phyloP scores from a whole-genome alignment of 192 early-diverging fungal species.

The Podila verticillata region DNA sequence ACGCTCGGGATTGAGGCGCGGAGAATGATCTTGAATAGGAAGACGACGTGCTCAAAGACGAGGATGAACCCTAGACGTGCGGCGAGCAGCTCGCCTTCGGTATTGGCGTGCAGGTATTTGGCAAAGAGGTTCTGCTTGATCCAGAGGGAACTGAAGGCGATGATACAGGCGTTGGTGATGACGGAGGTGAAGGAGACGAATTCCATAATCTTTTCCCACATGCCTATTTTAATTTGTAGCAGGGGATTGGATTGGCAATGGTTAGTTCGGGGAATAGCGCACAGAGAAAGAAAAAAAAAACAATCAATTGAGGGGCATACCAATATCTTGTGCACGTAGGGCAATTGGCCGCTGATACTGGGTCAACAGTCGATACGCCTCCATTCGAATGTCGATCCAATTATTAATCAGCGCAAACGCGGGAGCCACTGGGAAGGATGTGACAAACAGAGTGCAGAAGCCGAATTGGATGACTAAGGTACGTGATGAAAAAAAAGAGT shows the following conservation, averaged over 20 bases:
- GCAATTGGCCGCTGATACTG: conserved; percentile 38
- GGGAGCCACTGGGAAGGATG: conserved; percentile 76
- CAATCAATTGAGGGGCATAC: not conserved
- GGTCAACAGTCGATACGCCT: conserved; percentile 44
- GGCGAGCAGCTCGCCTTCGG: conserved; percentile 22
- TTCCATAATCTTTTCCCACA: conserved; percentile 48
- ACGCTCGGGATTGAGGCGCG: conserved; percentile 32
- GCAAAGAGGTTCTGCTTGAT: conserved; percentile 36
- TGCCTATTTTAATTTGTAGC: conserved; percentile 10
- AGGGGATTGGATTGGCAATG: not conserved
- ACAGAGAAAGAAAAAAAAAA: not conserved
- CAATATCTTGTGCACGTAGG: conserved; percentile 41
- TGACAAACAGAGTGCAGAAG: conserved; percentile 72
- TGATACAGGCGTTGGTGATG: conserved; percentile 46
- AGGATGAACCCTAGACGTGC: conserved; percentile 39
- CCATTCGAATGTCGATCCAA: conserved; percentile 67
- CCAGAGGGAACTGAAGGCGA: conserved; percentile 47
- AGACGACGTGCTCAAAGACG: conserved; percentile 48
- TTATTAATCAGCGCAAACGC: conserved; percentile 71
- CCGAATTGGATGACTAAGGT: conserved; percentile 71
- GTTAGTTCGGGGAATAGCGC: no score
- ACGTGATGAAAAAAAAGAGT: not conserved
- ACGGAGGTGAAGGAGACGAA: conserved; percentile 42
- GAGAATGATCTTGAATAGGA: conserved; percentile 42
- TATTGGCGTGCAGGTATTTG: conserved; percentile 9